phyloP scores from a whole-genome alignment of 805 yeast species.

The Lipomyces chichibuensis region DNA sequence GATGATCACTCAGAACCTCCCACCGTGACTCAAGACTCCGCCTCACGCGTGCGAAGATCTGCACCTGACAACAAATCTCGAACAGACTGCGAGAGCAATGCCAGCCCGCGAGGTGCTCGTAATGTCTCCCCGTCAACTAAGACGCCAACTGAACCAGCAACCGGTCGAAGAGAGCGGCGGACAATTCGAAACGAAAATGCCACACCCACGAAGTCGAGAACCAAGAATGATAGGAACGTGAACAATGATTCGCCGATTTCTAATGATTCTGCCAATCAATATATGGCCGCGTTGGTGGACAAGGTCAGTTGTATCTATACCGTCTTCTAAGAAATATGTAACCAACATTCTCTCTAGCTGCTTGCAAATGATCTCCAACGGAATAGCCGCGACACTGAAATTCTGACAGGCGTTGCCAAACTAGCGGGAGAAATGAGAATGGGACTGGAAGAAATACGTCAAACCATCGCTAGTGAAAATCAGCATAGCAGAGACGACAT shows the following conservation, averaged over 20 bases:
- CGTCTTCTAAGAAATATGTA: neutral
- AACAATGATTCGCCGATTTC: neutral
- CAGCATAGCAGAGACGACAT: constrained; percentile 1
- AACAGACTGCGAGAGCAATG: neutral
- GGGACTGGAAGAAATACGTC: constrained; percentile 5
- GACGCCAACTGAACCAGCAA: neutral
- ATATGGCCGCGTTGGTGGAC: neutral
- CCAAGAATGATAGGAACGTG: neutral
- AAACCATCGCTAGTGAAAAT: constrained; percentile 3
- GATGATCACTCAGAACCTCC: neutral
- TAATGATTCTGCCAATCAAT: neutral
- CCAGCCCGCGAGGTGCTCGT: neutral
- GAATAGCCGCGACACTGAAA: constrained; percentile 16
- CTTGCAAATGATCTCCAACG: constrained; percentile 18
- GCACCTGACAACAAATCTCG: neutral
- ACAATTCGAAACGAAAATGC: neutral
- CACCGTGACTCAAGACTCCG: neutral
- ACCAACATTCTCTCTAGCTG: constrained; percentile 2
- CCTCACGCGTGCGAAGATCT: neutral
- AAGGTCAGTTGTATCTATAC: neutral
- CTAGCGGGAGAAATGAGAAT: constrained; percentile 15
- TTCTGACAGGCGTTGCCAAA: constrained; percentile 23
- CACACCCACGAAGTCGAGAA: neutral
- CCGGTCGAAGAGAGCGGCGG: neutral
- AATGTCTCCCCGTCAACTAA: neutral